A percentile compares a stretch with the other conserved stretches of the same genome.
phyloP scores from a whole-genome alignment of 495 filamentous ascomycete species.

The Diplogelasinospora grovesii region DNA sequence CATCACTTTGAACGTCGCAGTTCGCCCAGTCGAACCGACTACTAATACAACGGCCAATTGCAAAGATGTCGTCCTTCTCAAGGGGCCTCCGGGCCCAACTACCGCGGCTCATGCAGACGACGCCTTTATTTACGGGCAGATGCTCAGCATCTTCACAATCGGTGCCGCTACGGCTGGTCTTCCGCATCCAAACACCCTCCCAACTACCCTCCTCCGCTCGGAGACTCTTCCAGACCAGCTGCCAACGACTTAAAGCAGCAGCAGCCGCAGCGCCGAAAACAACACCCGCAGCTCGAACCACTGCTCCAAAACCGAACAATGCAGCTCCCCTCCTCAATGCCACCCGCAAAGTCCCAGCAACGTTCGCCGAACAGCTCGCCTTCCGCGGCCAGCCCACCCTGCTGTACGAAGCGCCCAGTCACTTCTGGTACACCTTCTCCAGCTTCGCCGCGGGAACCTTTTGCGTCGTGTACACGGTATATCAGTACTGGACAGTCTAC shows the following conservation, averaged over 20 bases:
- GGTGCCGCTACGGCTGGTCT: too few relatives aligned
- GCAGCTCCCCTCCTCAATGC: slow-evolving; percentile 2
- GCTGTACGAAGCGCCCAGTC: slow-evolving; percentile 57
- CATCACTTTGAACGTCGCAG: too few relatives aligned
- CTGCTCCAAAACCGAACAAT: neutral
- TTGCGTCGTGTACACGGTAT: slow-evolving; percentile 51
- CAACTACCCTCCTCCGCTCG: neutral
- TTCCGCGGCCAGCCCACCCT: slow-evolving; percentile 38
- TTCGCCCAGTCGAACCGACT: too few relatives aligned
- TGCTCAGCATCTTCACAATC: slow-evolving; percentile 4
- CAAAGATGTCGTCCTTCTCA: slow-evolving; percentile 22
- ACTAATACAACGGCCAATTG: too few relatives aligned
- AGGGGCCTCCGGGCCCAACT: slow-evolving; percentile 13
- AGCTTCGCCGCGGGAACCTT: slow-evolving; percentile 50
- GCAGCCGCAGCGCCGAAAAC: neutral
- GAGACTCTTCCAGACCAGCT: slow-evolving; percentile 1
- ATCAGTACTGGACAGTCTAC: slow-evolving; percentile 45
- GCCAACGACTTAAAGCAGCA: neutral
- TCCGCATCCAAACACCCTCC: neutral
- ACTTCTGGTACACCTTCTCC: slow-evolving; percentile 50
- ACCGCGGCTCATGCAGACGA: slow-evolving; percentile 9
- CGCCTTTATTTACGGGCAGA: slow-evolving; percentile 6
- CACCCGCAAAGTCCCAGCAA: slow-evolving; percentile 2
- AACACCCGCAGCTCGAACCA: neutral
- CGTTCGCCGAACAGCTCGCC: slow-evolving; percentile 41